Evolutionary conservation across 2,329 filamentous ascomycete species (phyloP).

Genomic region (Ophiostoma sp.): DNA sequence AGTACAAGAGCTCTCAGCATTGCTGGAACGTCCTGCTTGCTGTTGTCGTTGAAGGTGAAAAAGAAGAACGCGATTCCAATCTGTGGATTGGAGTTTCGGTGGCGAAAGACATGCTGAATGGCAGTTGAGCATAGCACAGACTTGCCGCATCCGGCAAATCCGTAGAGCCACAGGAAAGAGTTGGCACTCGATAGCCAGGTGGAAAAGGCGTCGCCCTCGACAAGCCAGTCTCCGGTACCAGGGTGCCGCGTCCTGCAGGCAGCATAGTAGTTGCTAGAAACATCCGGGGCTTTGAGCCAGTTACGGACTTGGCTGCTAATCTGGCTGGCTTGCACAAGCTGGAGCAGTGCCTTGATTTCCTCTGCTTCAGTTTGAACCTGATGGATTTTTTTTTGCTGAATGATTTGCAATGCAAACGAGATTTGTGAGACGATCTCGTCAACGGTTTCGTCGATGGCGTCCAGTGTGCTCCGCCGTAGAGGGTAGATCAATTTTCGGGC

Average conservation of each 20-base stretch:
- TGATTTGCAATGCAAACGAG: neutral
- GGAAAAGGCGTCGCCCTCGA: conserved; percentile 28
- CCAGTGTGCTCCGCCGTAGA: neutral
- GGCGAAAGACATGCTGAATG: conserved; percentile 32
- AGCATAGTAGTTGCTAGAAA: neutral
- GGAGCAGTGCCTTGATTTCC: neutral
- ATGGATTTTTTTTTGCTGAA: neutral
- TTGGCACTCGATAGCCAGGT: conserved; percentile 30
- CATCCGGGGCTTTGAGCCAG: neutral
- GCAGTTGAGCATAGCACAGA: conserved; percentile 38
- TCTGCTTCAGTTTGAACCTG: neutral
- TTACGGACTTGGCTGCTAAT: neutral
- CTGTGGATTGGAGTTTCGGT: conserved; percentile 24
- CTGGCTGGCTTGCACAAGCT: neutral
- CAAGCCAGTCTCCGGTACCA: conserved; percentile 37
- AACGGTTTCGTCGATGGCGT: neutral
- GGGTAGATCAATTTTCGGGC: neutral
- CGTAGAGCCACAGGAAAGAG: conserved; percentile 39
- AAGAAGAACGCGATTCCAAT: conserved; percentile 38
- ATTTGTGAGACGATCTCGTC: neutral
- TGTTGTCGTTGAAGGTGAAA: conserved; percentile 37
- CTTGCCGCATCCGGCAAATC: conserved; percentile 40
- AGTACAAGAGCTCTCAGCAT: conserved; percentile 35
- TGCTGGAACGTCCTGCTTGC: conserved; percentile 33
- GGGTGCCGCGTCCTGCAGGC: neutral